Base-by-base conservation (phyloP, 495 filamentous ascomycete species). In the Coniosporium apollinis region DNA sequence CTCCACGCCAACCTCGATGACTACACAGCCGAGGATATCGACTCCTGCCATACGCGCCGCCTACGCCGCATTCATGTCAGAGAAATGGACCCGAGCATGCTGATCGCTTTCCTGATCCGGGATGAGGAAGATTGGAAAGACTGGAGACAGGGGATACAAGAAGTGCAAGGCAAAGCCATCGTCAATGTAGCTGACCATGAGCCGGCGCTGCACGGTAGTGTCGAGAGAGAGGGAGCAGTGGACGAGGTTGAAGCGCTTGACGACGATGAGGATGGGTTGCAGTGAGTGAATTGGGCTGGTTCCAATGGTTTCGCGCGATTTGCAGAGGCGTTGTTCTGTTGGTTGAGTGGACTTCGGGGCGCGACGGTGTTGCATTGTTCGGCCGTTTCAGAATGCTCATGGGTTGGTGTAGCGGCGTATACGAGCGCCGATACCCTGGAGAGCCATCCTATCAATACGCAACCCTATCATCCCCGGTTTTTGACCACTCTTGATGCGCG, bases 31-130 rank as follows among this genome's bases (percentile, higher is more conserved):
- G 78, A 81, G 39, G 85, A 94, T 22, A 43, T 92, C 9, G 74
- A 78, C 46, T 76, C 74, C 2, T 94, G 83, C 50, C 86, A 99
- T 53, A 94, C 85, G 2, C 69, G 79, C 30, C 72, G 91, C 22
- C 48, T 96, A 14, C 72, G 89, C 20, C 66, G 82, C 28, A 63
- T 99, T 19, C 76, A 85, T 38, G 65, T 96, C 22, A 71, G 73
- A 38, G 89, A 96, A 38, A 87, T 96, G 84, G 91, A 99, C 48
- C 91, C 91, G 5, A 94, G 86, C 54, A 99, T 99, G 91, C 61
- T 99, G 19, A 80, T 99, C 36, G 91, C 79, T n/a, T 96, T 99
- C 46, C 60, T 99, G 4, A 85, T 99, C 39, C 66, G 64, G 20
- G 66, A 83, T 43, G 74, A 82, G 43, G 66, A 71, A 17, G 91